Conservation (phyloP, 169 alveolate genomes). For the Eimeria maxima region DNA sequence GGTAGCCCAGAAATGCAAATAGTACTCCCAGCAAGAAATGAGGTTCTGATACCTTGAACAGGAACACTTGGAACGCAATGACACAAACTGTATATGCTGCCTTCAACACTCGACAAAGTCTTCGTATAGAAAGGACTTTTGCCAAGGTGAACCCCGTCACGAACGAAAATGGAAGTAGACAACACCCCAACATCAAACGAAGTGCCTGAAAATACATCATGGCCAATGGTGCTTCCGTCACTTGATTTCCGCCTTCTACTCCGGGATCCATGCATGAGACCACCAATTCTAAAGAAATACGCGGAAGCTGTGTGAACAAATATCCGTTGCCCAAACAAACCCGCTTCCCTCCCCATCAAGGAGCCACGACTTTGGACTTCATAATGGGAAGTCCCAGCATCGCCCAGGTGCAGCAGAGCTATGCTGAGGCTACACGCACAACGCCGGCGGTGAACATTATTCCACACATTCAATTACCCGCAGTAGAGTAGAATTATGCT, state of each 20-base stretch:
- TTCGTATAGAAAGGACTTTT: slow-evolving; percentile 18
- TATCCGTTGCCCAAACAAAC: background rate
- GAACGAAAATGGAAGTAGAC: background rate
- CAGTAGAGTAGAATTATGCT: background rate
- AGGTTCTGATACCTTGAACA: background rate
- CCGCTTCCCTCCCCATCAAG: background rate
- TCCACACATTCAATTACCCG: background rate
- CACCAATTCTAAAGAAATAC: background rate
- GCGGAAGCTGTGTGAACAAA: background rate
- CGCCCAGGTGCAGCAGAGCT: background rate
- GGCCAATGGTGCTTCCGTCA: background rate
- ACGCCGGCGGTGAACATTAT: background rate
- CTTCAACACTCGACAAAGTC: background rate
- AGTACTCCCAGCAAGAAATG: slow-evolving; percentile 20
- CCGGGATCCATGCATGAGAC: background rate
- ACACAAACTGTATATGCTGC: background rate
- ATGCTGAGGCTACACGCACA: background rate
- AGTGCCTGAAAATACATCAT: background rate
- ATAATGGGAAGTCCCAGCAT: background rate
- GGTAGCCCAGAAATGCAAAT: slow-evolving; percentile 10
- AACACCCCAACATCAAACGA: background rate
- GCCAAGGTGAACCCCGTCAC: slow-evolving; percentile 22
- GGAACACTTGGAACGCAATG: background rate
- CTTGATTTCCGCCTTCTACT: background rate
- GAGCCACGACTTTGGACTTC: background rate